Base-by-base conservation (phyloP, 768 basidiomycete species). In the Tylopilus rubrobrunneus region DNA sequence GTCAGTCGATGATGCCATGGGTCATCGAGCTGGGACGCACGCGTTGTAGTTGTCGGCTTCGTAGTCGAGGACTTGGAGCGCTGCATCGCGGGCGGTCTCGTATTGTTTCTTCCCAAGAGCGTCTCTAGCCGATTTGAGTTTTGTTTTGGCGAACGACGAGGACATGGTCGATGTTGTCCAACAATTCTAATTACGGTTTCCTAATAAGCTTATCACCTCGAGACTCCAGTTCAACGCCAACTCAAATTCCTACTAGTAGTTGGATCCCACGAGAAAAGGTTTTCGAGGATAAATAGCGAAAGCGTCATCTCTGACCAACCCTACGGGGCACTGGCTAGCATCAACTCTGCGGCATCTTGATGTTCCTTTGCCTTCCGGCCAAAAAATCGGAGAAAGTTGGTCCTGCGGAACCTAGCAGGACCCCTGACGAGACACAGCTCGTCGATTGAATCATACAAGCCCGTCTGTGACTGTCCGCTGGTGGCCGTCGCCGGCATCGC, bases 41-140 rank as follows among this genome's bases (percentile, higher is more conserved):
- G 90, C 94, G 63, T 88, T 85, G 66, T 96, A 96, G 63, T 92
- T 93, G 41, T 83, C 80, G 1, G 86, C 78, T 52, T 97, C 94
- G 58, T 83, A 84, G 36, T 85, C 83, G 17, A 92, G 72, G 9
- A 85, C 84, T 57, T 83, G 78, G 41, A 74, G 67, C 8, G 86
- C 82, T n/a, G 84, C 79, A 58, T 85, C 79, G 55, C 79, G 82
- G 11, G 91, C 93, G 19, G 71, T 71, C 5, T 73, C 67, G 60
- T 81, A 93, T 56, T 95, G 85, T 65, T 92, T 92, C 66, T 85
- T 87, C 12, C 73, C 75, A 21, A 96, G 72, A 4, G 82, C 78
- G 51, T 93, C 91, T 55, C 88, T 81, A 12, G 91, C 87, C 21
- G 78, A 71, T 70, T 94, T 96, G 60, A 97, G 79, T 67, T 87